Evolutionary conservation across 2,329 filamentous ascomycete genomes (phyloP).

Genomic region (Aspergillus viridinutans): DNA sequence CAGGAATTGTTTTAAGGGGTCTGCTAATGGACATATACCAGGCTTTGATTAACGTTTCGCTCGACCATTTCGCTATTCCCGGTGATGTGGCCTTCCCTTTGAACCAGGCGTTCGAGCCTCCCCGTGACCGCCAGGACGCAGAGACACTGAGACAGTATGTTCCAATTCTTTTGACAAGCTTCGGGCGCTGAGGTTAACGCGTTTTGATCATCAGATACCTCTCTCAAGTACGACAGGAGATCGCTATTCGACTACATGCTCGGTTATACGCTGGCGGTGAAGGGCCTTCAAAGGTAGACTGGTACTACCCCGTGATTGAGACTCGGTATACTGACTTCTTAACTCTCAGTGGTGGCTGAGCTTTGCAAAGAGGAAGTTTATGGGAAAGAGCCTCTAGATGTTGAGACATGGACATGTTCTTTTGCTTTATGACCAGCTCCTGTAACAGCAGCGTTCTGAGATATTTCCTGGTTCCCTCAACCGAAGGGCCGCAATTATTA

Average conservation of each 20-base stretch:
- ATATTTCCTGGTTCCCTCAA: not conserved
- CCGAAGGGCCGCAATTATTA: not conserved
- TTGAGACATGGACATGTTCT: conserved; percentile 17
- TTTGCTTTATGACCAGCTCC: conserved; percentile 6
- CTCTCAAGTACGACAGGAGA: conserved; percentile 86
- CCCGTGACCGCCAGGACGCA: conserved; percentile 79
- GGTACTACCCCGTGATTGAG: not conserved
- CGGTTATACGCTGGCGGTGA: conserved; percentile 76
- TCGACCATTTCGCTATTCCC: conserved; percentile 92
- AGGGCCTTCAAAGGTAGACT: conserved; percentile 59
- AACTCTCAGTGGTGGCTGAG: conserved; percentile 88
- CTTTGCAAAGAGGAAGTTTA: conserved; percentile 98
- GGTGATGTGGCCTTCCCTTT: conserved; percentile 90
- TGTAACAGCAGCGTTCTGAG: not conserved
- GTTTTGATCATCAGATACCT: conserved; percentile 47
- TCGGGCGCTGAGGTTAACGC: not conserved
- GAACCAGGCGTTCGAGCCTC: conserved; percentile 94
- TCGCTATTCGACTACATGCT: conserved; percentile 75
- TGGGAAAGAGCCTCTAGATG: conserved; percentile 80
- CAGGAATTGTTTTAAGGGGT: not conserved
- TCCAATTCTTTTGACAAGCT: not conserved
- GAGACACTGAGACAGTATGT: conserved; percentile 80
- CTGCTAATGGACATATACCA: conserved; percentile 49
- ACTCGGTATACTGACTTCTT: conserved; percentile 27
- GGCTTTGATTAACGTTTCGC: conserved; percentile 83